Conservation (phyloP, 176 grass and related monocot genomes). For the Pontederia paniculata region DNA sequence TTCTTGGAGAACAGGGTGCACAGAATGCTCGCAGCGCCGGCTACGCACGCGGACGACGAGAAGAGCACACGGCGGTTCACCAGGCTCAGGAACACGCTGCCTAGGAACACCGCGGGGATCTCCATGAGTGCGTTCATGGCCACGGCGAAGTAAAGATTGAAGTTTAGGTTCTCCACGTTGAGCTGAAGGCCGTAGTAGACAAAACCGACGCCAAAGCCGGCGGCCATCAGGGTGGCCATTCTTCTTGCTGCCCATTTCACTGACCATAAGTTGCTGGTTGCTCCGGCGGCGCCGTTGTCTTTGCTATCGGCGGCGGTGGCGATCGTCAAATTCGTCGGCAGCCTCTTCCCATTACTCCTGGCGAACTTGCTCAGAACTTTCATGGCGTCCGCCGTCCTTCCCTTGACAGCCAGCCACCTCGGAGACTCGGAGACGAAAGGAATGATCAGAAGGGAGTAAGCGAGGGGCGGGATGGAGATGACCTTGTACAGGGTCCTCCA, state of each 20-base stretch:
- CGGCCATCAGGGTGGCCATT: constrained; percentile 23
- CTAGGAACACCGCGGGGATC: constrained; percentile 38
- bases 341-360: constrained; percentile 21
- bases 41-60: constrained; percentile 24
- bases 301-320: neutral
- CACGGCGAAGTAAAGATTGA: constrained; percentile 40
- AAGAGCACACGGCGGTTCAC: constrained; percentile 22
- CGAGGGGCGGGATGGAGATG: constrained; percentile 33
- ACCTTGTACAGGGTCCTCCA: constrained; percentile 40
- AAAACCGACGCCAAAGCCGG: constrained; percentile 34
- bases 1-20: constrained; percentile 26
- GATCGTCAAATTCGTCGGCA: constrained; percentile 25
- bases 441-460: constrained; percentile 29
- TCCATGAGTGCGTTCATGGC: constrained; percentile 41
- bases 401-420: constrained; percentile 37
- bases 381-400: constrained; percentile 28
- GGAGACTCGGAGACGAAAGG: constrained; percentile 41
- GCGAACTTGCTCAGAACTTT: constrained; percentile 30
- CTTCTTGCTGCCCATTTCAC: constrained; percentile 23
- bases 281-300: neutral
- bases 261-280: constrained; percentile 30
- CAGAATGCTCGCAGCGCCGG: constrained; percentile 22
- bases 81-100: constrained; percentile 33
- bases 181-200: constrained; percentile 49
- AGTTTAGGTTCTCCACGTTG: constrained; percentile 43